These are phyloP conservation scores for Rauvolfia tetraphylla DNA, from an alignment of 257 asterid species.

Conservation along the genomic window DNA sequence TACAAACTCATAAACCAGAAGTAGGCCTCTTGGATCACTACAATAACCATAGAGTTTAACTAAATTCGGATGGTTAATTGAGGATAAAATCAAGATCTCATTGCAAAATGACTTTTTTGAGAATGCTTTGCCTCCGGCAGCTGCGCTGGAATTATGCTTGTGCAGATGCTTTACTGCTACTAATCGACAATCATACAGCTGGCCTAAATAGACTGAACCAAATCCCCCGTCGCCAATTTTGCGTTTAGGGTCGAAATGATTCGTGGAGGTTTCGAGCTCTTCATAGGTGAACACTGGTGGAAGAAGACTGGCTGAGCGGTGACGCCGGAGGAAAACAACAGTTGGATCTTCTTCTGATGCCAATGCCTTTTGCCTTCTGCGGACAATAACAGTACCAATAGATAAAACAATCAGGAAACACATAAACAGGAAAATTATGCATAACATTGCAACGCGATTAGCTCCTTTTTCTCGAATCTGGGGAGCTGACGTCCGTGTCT, in stretches of 20 bases:
- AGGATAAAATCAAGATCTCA: conserved; percentile 79
- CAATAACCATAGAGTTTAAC: conserved; percentile 93
- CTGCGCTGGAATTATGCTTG: conserved; percentile 45
- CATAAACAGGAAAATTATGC: conserved; percentile 40
- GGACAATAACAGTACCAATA: conserved; percentile 39
- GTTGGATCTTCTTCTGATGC: conserved; percentile 76
- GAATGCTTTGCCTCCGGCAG: conserved; percentile 43
- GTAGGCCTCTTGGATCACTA: conserved; percentile 91
- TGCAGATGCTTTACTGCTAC: conserved; percentile 91
- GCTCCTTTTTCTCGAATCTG: conserved; percentile 38
- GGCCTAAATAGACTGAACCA: conserved; percentile 85
- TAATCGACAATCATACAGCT: conserved; percentile 55
- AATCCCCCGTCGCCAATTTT: conserved; percentile 95
- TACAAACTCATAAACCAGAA: conserved; percentile 78
- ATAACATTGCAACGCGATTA: conserved; percentile 39
- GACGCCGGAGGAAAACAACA: conserved; percentile 66
- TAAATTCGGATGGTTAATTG: conserved; percentile 71
- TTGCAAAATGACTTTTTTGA: conserved; percentile 82
- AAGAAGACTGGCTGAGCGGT: conserved; percentile 72
- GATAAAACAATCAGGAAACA: conserved; percentile 47
- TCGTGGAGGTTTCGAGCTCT: conserved; percentile 75
- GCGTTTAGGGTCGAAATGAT: conserved; percentile 67
- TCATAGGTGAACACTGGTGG: conserved; percentile 91
- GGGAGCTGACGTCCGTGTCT: conserved; percentile 15
- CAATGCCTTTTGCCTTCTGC: conserved; percentile 31